phyloP scores from a whole-genome alignment of 2,329 filamentous ascomycete genomes.

The Aquanectria penicillioides region DNA sequence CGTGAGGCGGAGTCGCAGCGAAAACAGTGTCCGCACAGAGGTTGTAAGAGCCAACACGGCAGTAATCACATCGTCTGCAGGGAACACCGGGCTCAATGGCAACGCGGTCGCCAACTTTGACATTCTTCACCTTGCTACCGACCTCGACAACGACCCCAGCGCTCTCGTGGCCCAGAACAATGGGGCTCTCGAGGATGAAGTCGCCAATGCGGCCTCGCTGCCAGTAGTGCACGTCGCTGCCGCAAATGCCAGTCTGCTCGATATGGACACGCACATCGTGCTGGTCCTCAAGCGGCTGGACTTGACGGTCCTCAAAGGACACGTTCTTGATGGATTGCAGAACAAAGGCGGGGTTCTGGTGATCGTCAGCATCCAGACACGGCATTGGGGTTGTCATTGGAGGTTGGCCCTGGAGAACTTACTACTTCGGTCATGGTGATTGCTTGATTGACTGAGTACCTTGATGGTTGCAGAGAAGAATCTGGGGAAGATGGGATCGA shows the following conservation, averaged over 20 bases:
- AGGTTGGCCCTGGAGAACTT: background rate
- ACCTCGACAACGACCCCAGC: slow-evolving; percentile 14
- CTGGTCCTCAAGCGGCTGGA: slow-evolving; percentile 51
- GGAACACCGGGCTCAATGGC: slow-evolving; percentile 59
- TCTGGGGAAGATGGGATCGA: background rate
- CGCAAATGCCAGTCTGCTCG: slow-evolving; percentile 59
- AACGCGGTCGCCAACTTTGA: slow-evolving; percentile 43
- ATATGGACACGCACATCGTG: slow-evolving; percentile 56
- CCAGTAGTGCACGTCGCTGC: slow-evolving; percentile 59
- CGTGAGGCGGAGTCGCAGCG: slow-evolving; percentile 17
- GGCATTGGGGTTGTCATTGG: background rate
- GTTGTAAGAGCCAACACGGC: slow-evolving; percentile 49
- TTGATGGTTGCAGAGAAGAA: slow-evolving; percentile 10
- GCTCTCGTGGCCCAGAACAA: slow-evolving; percentile 18
- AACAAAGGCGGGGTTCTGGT: slow-evolving; percentile 59
- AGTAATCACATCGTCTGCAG: slow-evolving; percentile 54
- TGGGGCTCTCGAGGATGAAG: slow-evolving; percentile 15
- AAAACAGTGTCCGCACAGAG: slow-evolving; percentile 19
- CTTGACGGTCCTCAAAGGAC: slow-evolving; percentile 54
- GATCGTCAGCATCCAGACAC: too few relatives aligned
- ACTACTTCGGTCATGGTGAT: slow-evolving; percentile 27
- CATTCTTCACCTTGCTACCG: slow-evolving; percentile 13
- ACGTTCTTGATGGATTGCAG: slow-evolving; percentile 56
- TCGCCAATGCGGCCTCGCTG: slow-evolving; percentile 56
- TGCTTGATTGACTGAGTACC: slow-evolving; percentile 1